phyloP scores from a whole-genome alignment of 2,329 filamentous ascomycete species.

The Fusarium sp. region DNA sequence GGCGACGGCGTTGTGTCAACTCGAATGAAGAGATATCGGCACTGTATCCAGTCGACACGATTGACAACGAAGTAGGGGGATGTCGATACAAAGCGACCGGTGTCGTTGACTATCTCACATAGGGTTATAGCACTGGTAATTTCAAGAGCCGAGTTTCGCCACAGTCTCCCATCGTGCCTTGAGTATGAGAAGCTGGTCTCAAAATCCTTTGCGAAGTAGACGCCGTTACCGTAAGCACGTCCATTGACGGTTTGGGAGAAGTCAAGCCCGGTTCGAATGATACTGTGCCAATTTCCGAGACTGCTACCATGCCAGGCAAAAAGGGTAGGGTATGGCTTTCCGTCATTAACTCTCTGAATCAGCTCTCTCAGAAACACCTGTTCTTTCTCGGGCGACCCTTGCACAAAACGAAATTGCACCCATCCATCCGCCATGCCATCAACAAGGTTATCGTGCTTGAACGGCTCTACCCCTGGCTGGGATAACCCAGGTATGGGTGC shows the following conservation, averaged over 20 bases:
- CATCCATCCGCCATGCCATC: conserved; percentile 69
- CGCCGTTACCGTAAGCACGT: conserved; percentile 79
- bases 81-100: conserved; percentile 66
- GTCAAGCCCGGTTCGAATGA: conserved; percentile 83
- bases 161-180: conserved; percentile 50
- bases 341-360: conserved; percentile 49
- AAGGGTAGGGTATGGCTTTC: conserved; percentile 70
- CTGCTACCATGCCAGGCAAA: conserved; percentile 89
- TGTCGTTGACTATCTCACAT: conserved; percentile 86
- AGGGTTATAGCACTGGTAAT: conserved; percentile 73
- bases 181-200: conserved; percentile 26
- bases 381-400: conserved; percentile 90
- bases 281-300: conserved; percentile 87
- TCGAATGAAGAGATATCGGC: conserved; percentile 79
- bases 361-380: conserved; percentile 75
- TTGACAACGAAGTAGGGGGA: conserved; percentile 76
- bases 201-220: conserved; percentile 74
- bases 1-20: conserved; percentile 1
- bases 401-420: conserved; percentile 87
- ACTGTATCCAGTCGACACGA: conserved; percentile 88
- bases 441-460: conserved; percentile 57
- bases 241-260: conserved; percentile 73
- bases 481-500: conserved; percentile 52
- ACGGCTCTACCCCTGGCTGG: neutral
- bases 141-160: conserved; percentile 75